Percentiles rank a stretch among this genome's conserved stretches.
Evolutionary conservation across 148 eudicot genomes (phyloP).

Genomic region (Vaccinium vitisidaea): DNA sequence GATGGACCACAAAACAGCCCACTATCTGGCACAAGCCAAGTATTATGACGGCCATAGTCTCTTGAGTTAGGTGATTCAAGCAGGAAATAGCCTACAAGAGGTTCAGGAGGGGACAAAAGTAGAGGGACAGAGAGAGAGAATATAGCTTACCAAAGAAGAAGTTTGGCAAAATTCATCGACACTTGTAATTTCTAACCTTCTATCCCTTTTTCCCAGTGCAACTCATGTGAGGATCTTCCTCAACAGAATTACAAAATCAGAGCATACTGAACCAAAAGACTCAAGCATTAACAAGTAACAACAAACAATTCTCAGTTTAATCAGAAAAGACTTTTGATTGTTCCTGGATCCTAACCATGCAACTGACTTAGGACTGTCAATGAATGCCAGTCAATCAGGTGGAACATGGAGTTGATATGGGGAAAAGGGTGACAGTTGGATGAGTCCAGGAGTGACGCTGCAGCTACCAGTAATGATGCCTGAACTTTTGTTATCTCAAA

Average conservation of each 20-base stretch:
- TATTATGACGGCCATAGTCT: not conserved
- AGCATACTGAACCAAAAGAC: not conserved
- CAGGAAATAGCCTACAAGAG: not conserved
- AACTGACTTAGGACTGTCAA: not conserved
- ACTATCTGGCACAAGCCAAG: not conserved
- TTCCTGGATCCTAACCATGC: not conserved
- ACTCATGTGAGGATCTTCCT: not conserved
- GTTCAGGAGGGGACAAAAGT: not conserved
- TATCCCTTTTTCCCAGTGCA: not conserved
- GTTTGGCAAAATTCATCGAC: not conserved
- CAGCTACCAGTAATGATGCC: not conserved
- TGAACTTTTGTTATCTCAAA: not conserved
- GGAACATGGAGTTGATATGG: not conserved
- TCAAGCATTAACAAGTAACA: too few species aligned
- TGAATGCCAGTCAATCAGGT: not conserved
- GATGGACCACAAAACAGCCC: not conserved
- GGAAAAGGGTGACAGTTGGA: not conserved
- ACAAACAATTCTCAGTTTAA: not conserved
- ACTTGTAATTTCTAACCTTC: too few species aligned
- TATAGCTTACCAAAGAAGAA: not conserved
- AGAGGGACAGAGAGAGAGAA: not conserved
- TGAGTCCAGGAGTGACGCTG: not conserved
- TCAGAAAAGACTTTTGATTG: not conserved
- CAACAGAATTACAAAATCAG: not conserved
- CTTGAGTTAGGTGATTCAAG: too few species aligned